Conservation (phyloP, 208 protist species). For the Leishmania amazonensis region DNA sequence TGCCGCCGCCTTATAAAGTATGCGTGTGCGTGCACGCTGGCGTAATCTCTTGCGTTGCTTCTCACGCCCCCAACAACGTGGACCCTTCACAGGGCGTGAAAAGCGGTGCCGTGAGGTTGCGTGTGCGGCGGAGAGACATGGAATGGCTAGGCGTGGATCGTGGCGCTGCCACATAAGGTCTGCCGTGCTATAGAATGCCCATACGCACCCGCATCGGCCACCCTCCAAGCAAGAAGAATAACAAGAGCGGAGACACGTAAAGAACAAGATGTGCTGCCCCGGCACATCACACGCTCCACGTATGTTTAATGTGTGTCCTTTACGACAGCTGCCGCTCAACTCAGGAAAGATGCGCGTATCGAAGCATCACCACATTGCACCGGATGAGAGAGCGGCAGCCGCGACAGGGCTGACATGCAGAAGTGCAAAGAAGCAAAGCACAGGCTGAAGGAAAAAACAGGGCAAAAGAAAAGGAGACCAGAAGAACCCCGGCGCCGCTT, state of each 20-base stretch:
- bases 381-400: neutral
- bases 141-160: neutral
- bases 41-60: neutral
- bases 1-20: neutral
- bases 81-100: neutral
- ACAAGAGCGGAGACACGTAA: neutral
- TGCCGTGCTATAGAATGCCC: neutral
- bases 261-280: neutral
- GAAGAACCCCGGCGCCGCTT: neutral
- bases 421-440: neutral
- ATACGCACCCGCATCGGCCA: neutral
- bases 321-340: neutral
- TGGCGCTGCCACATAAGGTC: neutral
- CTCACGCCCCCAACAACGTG: neutral
- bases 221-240: neutral
- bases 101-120: neutral
- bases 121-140: neutral
- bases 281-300: neutral
- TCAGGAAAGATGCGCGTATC: neutral
- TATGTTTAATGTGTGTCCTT: neutral
- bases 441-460: neutral
- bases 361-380: neutral
- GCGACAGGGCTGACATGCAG: neutral
- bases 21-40: neutral
- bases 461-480: neutral